A percentile compares a stretch with the other conserved stretches of the same genome.
phyloP scores from a whole-genome alignment of 441 rosid genomes.

The Syzygium syzygioides region DNA sequence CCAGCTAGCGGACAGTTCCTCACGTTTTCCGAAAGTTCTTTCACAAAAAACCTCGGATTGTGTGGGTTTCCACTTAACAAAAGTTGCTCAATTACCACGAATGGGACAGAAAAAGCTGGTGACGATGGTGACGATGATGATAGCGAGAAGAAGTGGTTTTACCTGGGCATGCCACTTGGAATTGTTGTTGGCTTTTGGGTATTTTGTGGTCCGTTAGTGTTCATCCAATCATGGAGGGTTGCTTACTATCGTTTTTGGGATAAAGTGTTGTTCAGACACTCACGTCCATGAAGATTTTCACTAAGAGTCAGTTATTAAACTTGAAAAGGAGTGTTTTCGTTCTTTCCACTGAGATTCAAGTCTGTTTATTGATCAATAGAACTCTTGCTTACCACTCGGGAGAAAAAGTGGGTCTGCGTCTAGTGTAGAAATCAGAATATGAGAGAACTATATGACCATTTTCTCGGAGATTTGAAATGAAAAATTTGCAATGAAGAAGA shows the following conservation, averaged over 20 bases:
- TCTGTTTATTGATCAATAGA: not conserved
- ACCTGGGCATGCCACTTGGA: rapidly evolving
- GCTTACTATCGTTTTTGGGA: not conserved
- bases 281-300: not conserved
- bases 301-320: rapidly evolving
- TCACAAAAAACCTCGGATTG: too few relatives aligned
- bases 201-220: not conserved
- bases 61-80: not conserved
- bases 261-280: rapidly evolving
- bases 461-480: too few relatives aligned
- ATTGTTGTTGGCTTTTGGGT: not conserved
- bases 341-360: not conserved
- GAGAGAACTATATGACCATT: too few relatives aligned
- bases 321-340: not conserved
- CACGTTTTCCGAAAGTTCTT: too few relatives aligned
- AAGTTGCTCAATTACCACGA: not conserved
- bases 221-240: not conserved
- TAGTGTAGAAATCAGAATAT: not conserved
- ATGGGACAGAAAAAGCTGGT: not conserved
- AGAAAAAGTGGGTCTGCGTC: not conserved
- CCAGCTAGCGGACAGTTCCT: too few relatives aligned
- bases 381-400: not conserved
- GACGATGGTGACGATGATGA: not conserved
- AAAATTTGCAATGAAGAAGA: not conserved
- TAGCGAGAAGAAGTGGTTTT: not conserved